Conservation (phyloP, 495 filamentous ascomycete species). For the Daldinia bambusicola region DNA sequence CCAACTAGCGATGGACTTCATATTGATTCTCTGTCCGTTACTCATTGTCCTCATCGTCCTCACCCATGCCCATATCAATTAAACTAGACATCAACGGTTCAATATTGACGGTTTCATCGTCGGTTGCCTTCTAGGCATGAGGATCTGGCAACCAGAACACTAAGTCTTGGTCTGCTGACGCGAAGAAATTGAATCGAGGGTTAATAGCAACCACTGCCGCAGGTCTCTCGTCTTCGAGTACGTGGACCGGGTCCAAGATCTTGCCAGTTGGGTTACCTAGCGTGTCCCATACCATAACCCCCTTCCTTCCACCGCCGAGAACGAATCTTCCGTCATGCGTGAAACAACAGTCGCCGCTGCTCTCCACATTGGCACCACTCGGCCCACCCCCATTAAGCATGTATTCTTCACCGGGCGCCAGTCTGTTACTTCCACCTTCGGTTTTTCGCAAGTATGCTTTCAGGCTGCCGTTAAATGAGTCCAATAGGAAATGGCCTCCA, state of each 20-base stretch:
- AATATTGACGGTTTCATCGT: not conserved
- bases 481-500: conserved; percentile 84
- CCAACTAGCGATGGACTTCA: not conserved
- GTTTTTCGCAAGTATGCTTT: conserved; percentile 69
- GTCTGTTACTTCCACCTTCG: conserved; percentile 54
- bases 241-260: conserved; percentile 70
- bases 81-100: not conserved
- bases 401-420: conserved; percentile 59
- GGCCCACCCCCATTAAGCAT: conserved; percentile 44
- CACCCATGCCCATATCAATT: not conserved
- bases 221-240: conserved; percentile 71
- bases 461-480: conserved; percentile 84
- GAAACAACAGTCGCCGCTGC: conserved; percentile 85
- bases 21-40: not conserved
- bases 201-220: conserved; percentile 86
- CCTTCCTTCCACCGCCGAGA: conserved; percentile 76
- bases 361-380: conserved; percentile 54
- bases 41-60: not conserved
- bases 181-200: conserved; percentile 88
- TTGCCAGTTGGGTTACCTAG: conserved; percentile 64
- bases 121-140: conserved; percentile 53
- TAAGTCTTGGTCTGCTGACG: conserved; percentile 85
- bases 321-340: conserved; percentile 88
- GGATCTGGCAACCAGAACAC: conserved; percentile 90
- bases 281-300: conserved; percentile 86